Base-by-base conservation (phyloP, 192 early-diverging fungal species). In the Diversispora epigaea region DNA sequence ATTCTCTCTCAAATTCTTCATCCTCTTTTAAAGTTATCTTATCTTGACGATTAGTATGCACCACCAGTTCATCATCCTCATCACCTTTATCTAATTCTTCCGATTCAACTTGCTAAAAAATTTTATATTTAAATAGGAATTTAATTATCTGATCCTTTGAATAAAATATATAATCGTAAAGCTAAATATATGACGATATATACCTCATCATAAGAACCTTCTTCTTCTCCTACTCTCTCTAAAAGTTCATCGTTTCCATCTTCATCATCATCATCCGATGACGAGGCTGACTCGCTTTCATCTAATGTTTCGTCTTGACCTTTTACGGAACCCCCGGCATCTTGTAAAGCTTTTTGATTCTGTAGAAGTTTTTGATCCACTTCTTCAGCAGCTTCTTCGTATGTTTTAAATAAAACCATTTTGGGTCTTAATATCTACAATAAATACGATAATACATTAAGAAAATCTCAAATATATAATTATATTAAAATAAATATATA, bases 1-100 rank as follows among this genome's bases (percentile, higher is more conserved):
- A 94, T 77, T 97, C 95, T 64, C 86, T 82, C 64, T 98, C 95
- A 87, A 98, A 94, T 47, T 91, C 86, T 22, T 94, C 92, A 60
- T 95, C 96, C 14, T 93, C 88, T 70, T 92, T 89, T 61, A 89
- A 85, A 3, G 88, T 84, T 14, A 88, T 79, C 63, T 84, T 79
- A 50, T 84, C 84, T 71, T 88, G 80, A 56, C 90, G 85, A 39
- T 84, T 79, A 15, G 87, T 85, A 32, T 92, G 83, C 7, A 93
- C 84, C 50, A 92, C 84, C 11, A 89, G 90, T 44, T 82, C 78
- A 44, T 79, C 83, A 6, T 84, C 88, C 47, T 84, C 90, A 1
- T 81, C 77, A 52, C 75, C 85, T 47, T 87, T 88, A 2, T 83
- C 83, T 19, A 76, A 78, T 40, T 80, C 87, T 10, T 88, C 84